Base-by-base conservation (phyloP, 306 rosid species). In the Lathyrus oleraceus region DNA sequence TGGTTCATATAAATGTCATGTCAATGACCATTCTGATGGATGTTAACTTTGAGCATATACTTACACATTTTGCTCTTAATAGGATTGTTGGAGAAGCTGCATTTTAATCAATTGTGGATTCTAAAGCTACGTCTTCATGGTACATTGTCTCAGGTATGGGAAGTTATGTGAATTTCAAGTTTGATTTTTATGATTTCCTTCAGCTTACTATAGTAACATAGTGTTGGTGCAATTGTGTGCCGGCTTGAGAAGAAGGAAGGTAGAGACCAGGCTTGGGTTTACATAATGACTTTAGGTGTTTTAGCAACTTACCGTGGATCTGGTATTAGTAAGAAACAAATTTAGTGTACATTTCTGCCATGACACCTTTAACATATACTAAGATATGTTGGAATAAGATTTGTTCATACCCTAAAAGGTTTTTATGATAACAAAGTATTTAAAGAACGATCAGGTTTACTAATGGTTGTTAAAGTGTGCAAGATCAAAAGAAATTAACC, bases 261-360 rank as follows among this genome's bases (percentile, higher is more conserved):
- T 61, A 95, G 90, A 35, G 86, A 83, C 20, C 79, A 73, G 52
- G 57, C 81, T 47, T 79, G 88, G 57, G 83, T 91, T 65, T 88
- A 88, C 79, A 87, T 94, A 52, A 87, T 91, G 96, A 94, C 96
- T 45, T 69, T 94, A 76, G 99, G 99, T 36, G 95, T 94, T 79
- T 77, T 94, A 65, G 91, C 91, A 62, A 89, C 99, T 28, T 88
- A 94, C 77, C 95, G 97, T 10, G 86, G 96, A 11, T 75, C 81
- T 62, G 96, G 99, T 45, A 86, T 94, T 35, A 92, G 97, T 88
- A 78, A 85, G 96, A 54, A 77, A 76, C 32, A 72, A 65, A 45
- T 47, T 38, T 38, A 10, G 32, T 21, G 28, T 56, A 56, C 65
- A 25, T 36, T 53, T 39, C 14, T 62, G 70, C 67, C 63, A 42